Base-by-base conservation (phyloP, 1,139 yeast species). In the Debaryomyces sp. region DNA sequence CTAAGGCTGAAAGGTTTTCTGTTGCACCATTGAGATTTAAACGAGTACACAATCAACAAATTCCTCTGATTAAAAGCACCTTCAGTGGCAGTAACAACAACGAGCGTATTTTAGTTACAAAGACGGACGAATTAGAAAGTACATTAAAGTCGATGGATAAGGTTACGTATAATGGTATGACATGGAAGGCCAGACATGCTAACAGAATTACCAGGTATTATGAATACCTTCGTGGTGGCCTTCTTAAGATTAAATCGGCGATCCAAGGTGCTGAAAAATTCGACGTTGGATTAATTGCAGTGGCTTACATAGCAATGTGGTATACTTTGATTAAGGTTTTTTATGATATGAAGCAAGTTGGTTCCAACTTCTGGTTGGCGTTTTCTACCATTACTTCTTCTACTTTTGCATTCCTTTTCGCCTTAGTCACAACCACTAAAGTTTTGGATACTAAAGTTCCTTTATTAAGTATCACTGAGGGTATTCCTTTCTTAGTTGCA, bases 301-400 rank as follows among this genome's bases (percentile, higher is more conserved):
- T 85, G 46, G 98, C 97, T 3, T 95, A 95, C 66, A 59, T 84
- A 33, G 96, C 96, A 45, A 92, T 94, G 97, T 78, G 90, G 79
- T 87, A 89, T 68, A 89, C 97, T 15, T 80, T 94, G 56, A 71
- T 84, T 48, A 85, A 86, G 53, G 81, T 95, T 40, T 94, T 90
- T 60, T 62, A 82, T 52, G 95, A 90, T 57, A 88, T 94, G 96
- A 82, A 82, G 58, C 70, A 70, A 43, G 75, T 87, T 30, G 97
- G 97, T 24, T 90, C 98, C 42, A 87, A 82, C 58, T 87, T 91
- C 60, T 90, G 97, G 96, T 79, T 95, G 53, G 96, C 90, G 5
- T 81, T 90, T 56, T 83, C 96, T 13, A 88, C 96, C 8, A 67
- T 94, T 43, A 73, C 88, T 33, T 86, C 95, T 17, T 89, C 97